Percentiles rank a stretch among this genome's conserved stretches.
Evolutionary conservation across 768 basidiomycete species (phyloP).

Genomic region (Russula brevipes): DNA sequence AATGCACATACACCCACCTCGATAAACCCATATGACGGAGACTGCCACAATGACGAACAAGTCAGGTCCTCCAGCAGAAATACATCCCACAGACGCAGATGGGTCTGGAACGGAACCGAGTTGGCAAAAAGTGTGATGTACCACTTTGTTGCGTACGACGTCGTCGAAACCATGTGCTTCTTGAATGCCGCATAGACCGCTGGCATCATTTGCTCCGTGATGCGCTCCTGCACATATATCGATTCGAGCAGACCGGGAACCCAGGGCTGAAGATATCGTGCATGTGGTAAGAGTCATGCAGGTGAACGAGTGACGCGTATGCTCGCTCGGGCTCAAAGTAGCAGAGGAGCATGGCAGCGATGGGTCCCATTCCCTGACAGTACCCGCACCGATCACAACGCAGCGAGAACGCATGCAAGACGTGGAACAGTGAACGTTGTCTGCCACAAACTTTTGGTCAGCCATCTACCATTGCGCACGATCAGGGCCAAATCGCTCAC

Average conservation of each 20-base stretch:
- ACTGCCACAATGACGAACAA: slow-evolving; percentile 80
- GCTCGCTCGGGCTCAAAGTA: slow-evolving; percentile 89
- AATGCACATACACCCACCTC: slow-evolving; percentile 48
- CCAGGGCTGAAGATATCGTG: slow-evolving; percentile 88
- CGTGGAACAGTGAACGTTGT: slow-evolving; percentile 92
- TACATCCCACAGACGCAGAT: slow-evolving; percentile 91
- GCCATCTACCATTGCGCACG: background rate
- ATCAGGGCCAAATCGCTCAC: slow-evolving; percentile 42
- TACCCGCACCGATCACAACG: slow-evolving; percentile 86
- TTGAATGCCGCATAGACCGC: slow-evolving; percentile 81
- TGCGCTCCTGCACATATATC: slow-evolving; percentile 93
- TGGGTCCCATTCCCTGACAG: slow-evolving; percentile 98
- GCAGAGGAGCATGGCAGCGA: slow-evolving; percentile 89
- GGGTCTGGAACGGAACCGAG: slow-evolving; percentile 91
- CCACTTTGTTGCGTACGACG: slow-evolving; percentile 98
- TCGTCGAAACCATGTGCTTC: slow-evolving; percentile 86
- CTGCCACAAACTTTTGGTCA: slow-evolving; percentile 36
- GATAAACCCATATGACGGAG: slow-evolving; percentile 87
- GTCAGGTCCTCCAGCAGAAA: slow-evolving; percentile 90
- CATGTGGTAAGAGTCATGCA: slow-evolving; percentile 85
- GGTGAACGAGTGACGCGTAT: slow-evolving; percentile 76
- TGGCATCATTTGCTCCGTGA: slow-evolving; percentile 85
- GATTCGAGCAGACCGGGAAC: slow-evolving; percentile 94
- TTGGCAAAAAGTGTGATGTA: slow-evolving; percentile 98
- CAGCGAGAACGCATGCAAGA: slow-evolving; percentile 87